Evolutionary conservation across 306 rosid species (phyloP).

Genomic region (Cotoneaster glaucophyllus): DNA sequence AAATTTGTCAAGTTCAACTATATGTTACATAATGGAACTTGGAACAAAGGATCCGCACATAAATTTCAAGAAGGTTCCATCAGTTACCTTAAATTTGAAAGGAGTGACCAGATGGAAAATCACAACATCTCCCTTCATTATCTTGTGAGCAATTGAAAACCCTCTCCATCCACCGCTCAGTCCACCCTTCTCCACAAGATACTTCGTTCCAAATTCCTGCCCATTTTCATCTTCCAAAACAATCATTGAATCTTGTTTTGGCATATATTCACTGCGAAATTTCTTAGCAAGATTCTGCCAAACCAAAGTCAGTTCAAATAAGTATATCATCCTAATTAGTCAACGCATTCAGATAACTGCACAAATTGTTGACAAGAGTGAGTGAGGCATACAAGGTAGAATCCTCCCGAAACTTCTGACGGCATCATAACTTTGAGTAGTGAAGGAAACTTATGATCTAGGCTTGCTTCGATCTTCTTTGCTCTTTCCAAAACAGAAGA

Average conservation of each 20-base stretch:
- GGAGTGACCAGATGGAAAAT: constrained; percentile 34
- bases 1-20: neutral
- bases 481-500: constrained; percentile 19
- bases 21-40: neutral
- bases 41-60: neutral
- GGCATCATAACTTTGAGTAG: constrained; percentile 31
- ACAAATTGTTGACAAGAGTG: neutral
- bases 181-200: constrained; percentile 26
- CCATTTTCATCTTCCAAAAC: constrained; percentile 41
- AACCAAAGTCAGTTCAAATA: neutral
- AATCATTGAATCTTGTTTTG: constrained; percentile 19
- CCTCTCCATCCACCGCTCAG: constrained; percentile 54
- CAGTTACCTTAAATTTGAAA: constrained; percentile 38
- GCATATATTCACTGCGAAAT: constrained; percentile 33
- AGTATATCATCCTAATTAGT: neutral
- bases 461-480: constrained; percentile 21
- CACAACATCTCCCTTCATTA: constrained; percentile 26
- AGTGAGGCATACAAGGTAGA: constrained; percentile 39
- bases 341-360: neutral
- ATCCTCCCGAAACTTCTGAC: constrained; percentile 42
- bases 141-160: constrained; percentile 31
- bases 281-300: constrained; percentile 39
- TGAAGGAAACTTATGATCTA: constrained; percentile 24
- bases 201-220: constrained; percentile 18
- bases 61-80: neutral